phyloP scores from a whole-genome alignment of 179 eudicot species.

The Pouteria campechiana region DNA sequence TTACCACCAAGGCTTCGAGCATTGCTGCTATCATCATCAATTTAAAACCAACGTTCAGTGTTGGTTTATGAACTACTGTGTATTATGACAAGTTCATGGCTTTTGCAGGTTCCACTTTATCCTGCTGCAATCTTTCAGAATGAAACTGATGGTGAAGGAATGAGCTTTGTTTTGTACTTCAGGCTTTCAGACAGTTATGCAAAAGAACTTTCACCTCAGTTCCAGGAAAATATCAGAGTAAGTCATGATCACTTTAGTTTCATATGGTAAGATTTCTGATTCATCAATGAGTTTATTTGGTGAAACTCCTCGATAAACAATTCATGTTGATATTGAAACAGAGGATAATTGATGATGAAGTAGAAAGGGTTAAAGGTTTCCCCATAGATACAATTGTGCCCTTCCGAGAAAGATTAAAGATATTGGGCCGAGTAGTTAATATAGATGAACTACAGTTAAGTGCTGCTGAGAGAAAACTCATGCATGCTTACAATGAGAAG shows the following conservation, averaged over 20 bases:
- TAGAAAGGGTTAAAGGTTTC: slow-evolving; percentile 87
- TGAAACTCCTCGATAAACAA: neutral
- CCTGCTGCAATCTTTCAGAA: slow-evolving; percentile 70
- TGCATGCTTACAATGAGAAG: slow-evolving; percentile 88
- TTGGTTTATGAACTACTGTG: too few species aligned
- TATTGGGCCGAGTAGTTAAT: slow-evolving; percentile 81
- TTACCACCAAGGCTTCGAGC: neutral
- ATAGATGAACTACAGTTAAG: slow-evolving; percentile 68
- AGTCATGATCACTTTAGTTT: too few species aligned
- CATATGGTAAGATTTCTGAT: neutral
- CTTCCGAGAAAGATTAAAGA: slow-evolving; percentile 83
- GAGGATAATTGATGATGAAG: slow-evolving; percentile 74
- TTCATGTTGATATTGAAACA: slow-evolving; percentile 10
- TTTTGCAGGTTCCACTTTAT: slow-evolving; percentile 70
- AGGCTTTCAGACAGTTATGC: slow-evolving; percentile 64
- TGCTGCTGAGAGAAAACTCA: slow-evolving; percentile 79
- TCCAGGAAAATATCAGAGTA: slow-evolving; percentile 75
- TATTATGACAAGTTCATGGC: neutral
- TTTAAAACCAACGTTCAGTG: too few species aligned
- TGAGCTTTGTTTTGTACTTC: slow-evolving; percentile 76
- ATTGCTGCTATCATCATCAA: too few species aligned
- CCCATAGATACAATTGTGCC: slow-evolving; percentile 60
- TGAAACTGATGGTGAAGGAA: slow-evolving; percentile 91
- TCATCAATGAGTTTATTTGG: neutral
- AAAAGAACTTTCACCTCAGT: slow-evolving; percentile 62